A percentile compares a stretch with the other conserved stretches of the same genome.
These are phyloP conservation scores for Pythium phragmiticola DNA, from an alignment of 352 stramenopile genomes.

Conservation along the genomic window DNA sequence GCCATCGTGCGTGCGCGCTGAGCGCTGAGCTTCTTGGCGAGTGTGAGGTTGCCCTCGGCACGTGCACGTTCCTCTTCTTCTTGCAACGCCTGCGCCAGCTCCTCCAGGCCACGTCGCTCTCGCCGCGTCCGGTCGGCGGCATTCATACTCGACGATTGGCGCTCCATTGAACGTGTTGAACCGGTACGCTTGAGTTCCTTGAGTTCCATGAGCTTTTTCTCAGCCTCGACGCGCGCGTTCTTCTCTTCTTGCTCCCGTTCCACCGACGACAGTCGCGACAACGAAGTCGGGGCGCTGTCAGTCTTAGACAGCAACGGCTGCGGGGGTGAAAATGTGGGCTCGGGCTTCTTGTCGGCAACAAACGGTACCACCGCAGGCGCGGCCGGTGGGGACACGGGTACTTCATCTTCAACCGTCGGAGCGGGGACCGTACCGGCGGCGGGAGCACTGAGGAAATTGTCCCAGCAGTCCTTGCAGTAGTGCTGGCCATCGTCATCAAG, in stretches of 20 bases:
- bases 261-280: constrained; percentile 40
- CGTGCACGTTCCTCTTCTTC: constrained; percentile 81
- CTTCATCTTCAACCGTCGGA: constrained; percentile 7
- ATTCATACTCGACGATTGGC: constrained; percentile 48
- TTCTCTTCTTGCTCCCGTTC: constrained; percentile 70
- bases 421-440: constrained; percentile 25
- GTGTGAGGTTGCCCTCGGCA: constrained; percentile 65
- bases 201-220: constrained; percentile 81
- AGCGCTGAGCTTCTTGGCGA: constrained; percentile 79
- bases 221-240: constrained; percentile 71
- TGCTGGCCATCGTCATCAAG: constrained; percentile 82
- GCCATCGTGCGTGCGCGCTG: constrained; percentile 75
- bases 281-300: constrained; percentile 27
- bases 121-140: constrained; percentile 60
- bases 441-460: constrained; percentile 71
- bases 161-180: constrained; percentile 56
- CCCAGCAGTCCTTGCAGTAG: constrained; percentile 89
- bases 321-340: constrained; percentile 27
- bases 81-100: constrained; percentile 72
- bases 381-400: constrained; percentile 23
- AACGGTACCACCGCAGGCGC: constrained; percentile 5
- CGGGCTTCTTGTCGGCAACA: constrained; percentile 15
- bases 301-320: constrained; percentile 35
- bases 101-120: constrained; percentile 72
- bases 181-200: constrained; percentile 70